Evolutionary conservation across 2,329 filamentous ascomycete species (phyloP), one percentile per base, ranked within the genome.

Genomic region (Alternaria ethzedia): DNA sequence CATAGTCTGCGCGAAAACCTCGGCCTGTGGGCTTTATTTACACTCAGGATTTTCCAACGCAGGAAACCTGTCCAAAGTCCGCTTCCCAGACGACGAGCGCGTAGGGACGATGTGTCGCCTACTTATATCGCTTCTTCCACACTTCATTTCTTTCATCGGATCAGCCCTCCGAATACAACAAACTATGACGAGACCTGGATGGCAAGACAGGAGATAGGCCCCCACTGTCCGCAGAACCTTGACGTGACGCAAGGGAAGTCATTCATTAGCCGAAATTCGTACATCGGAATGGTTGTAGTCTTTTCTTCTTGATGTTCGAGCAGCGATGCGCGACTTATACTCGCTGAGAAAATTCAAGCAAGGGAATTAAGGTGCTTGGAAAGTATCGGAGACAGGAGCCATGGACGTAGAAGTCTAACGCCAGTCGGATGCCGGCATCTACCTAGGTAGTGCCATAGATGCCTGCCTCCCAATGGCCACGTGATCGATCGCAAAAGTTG

Each of bases 401-500:
- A 26, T 21, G 13, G n/a, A 21, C 6, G 28, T 32, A 23, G 12
- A n/a, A 21, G 3, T 7, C 17, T 32, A 21, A 51, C 30, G 20
- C 49, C 21, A 26, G 30, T 12, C 15, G 6, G 28, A 13, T 36
- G 11, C 20, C 49, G 9, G 8, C 28, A 36, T 23, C 13, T 7
- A n/a, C n/a, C n/a, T n/a, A n/a, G n/a, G n/a, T n/a, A 15, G 49
- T 36, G 20, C 20, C 13, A 3, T 23, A 6, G 5, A 36, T 23
- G 12, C 5, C 23, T 20, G 28, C n/a, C n/a, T 15, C 23, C 0
- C 11, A n/a, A 5, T 3, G 41, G 12, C 9, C 23, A 28, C 51
- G 30, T 62, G 54, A 58, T 62, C 26, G 5, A 26, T n/a, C 32
- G 5, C 23, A 43, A 54, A 59, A 26, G 43, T 15, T 43, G 59